These are phyloP conservation scores for Monosporascus sp. DNA, from an alignment of 2,329 filamentous ascomycete species.

Conservation along the genomic window DNA sequence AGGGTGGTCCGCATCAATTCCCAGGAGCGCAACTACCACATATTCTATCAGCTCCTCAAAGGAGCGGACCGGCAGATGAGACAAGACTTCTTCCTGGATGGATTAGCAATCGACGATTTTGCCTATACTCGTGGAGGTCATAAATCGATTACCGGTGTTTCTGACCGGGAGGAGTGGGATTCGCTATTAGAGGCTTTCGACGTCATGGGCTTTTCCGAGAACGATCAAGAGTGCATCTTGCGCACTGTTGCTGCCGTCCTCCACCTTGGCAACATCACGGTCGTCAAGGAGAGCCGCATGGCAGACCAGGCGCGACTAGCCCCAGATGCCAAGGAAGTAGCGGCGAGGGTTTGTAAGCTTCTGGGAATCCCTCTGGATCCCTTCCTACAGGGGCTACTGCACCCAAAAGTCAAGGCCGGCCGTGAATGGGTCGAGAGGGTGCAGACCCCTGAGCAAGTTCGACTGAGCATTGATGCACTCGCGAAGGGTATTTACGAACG, in stretches of 20 bases:
- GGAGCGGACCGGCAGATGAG: constrained; percentile 72
- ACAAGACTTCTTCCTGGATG: constrained; percentile 69
- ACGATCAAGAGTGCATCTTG: constrained; percentile 78
- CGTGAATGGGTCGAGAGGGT: constrained; percentile 98
- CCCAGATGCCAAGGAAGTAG: constrained; percentile 67
- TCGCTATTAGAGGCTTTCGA: constrained; percentile 85
- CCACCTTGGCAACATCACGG: constrained; percentile 86
- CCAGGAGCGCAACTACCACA: constrained; percentile 91
- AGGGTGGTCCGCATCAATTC: constrained; percentile 83
- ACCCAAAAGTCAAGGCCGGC: constrained; percentile 91
- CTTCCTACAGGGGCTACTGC: constrained; percentile 82
- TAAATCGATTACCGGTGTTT: constrained; percentile 84
- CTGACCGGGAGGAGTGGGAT: constrained; percentile 87
- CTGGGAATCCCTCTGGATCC: constrained; percentile 79
- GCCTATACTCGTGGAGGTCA: constrained; percentile 89
- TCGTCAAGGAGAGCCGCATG: constrained; percentile 84
- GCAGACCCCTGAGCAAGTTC: constrained; percentile 94
- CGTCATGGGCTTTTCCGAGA: constrained; percentile 86
- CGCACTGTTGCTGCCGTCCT: constrained; percentile 86
- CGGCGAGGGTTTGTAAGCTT: constrained; percentile 73
- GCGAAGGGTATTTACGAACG: constrained; percentile 98
- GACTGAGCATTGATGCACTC: constrained; percentile 81
- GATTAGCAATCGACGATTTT: constrained; percentile 77
- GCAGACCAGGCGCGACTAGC: constrained; percentile 85
- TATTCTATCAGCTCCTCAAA: constrained; percentile 92